Conservation (phyloP, 2,329 filamentous ascomycete genomes). For the Tolypocladium guangdongense region DNA sequence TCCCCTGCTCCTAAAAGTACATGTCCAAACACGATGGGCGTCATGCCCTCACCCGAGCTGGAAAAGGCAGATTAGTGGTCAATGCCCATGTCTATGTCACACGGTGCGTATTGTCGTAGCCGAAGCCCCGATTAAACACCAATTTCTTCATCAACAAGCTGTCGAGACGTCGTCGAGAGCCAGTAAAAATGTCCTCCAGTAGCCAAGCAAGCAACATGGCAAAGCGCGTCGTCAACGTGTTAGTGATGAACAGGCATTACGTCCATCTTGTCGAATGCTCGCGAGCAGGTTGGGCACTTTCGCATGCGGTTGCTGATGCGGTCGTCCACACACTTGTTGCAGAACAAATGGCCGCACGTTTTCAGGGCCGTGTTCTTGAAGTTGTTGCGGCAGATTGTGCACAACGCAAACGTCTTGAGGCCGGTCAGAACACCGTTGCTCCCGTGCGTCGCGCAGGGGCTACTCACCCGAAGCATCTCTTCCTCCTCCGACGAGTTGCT, state of each 20-base stretch:
- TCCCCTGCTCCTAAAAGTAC: conserved; percentile 11
- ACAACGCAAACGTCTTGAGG: conserved; percentile 42
- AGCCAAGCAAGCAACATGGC: background rate
- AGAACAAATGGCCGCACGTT: conserved; percentile 92
- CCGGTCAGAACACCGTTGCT: conserved; percentile 1
- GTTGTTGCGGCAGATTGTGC: conserved; percentile 82
- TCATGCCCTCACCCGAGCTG: background rate
- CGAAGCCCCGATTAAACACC: background rate
- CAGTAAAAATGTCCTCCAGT: background rate
- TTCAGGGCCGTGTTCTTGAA: conserved; percentile 93
- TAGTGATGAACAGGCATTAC: conserved; percentile 61
- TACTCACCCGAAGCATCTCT: conserved; percentile 74
- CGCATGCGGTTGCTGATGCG: conserved; percentile 81
- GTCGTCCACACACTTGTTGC: conserved; percentile 80
- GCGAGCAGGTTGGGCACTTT: conserved; percentile 91
- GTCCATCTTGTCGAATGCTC: conserved; percentile 83
- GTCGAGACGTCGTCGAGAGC: conserved; percentile 1
- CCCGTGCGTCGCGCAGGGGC: background rate
- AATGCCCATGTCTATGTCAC: background rate
- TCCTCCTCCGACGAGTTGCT: conserved; percentile 75
- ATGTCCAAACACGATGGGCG: conserved; percentile 11
- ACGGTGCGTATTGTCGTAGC: background rate
- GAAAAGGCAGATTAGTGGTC: background rate
- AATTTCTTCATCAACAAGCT: background rate
- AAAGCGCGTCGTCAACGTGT: conserved; percentile 1